A percentile compares a stretch with the other conserved stretches of the same genome.
These are phyloP conservation scores for Umbelopsis sp. DNA, from an alignment of 371 early-diverging fungal genomes.

Conservation along the genomic window DNA sequence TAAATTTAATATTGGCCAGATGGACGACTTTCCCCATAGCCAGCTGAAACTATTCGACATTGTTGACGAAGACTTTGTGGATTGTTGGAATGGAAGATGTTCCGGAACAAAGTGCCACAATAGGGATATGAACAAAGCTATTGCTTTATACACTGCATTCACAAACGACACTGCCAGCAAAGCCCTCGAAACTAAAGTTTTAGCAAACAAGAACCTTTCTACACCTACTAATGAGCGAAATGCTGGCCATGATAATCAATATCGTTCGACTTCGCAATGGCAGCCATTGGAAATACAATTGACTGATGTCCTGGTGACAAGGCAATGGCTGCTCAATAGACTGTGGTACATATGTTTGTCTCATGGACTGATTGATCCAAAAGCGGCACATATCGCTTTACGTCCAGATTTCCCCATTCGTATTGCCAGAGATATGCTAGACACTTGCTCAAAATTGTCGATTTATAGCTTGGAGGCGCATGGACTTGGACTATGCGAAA, in stretches of 20 bases:
- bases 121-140: background rate
- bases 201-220: background rate
- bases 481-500: slow-evolving; percentile 17
- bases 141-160: slow-evolving; percentile 6
- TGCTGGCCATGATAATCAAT: background rate
- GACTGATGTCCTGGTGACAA: slow-evolving; percentile 13
- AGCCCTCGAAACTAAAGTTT: background rate
- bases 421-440: slow-evolving; percentile 3
- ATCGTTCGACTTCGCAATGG: background rate
- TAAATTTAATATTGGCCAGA: slow-evolving; percentile 13
- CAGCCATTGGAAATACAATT: slow-evolving; percentile 4
- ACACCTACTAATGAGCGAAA: background rate
- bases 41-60: slow-evolving; percentile 13
- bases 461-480: slow-evolving; percentile 7
- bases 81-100: slow-evolving; percentile 17
- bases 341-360: slow-evolving; percentile 19
- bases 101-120: background rate
- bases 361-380: slow-evolving; percentile 8
- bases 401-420: slow-evolving; percentile 1
- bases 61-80: slow-evolving; percentile 19
- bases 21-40: slow-evolving; percentile 8
- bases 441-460: background rate
- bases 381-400: background rate
- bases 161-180: background rate
- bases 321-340: slow-evolving; percentile 18